Conservation (phyloP, 106 monocot genomes). For the Xerophyta viscosa region DNA sequence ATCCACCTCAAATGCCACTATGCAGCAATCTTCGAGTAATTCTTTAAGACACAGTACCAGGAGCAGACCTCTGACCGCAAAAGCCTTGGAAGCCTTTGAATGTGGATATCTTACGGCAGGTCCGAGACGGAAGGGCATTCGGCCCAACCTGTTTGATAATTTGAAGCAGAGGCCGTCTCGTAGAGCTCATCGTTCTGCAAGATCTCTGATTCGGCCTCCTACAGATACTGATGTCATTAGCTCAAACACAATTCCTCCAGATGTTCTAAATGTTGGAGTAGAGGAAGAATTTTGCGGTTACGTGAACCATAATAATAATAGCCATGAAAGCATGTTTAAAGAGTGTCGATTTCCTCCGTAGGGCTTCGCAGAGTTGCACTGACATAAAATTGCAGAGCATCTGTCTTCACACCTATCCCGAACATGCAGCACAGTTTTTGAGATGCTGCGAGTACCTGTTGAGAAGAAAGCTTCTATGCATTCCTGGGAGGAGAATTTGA, state of each 20-base stretch:
- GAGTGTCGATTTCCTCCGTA: too few species aligned
- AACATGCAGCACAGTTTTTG: too few species aligned
- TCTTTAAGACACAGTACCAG: slow-evolving; percentile 76
- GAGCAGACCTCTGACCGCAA: slow-evolving; percentile 71
- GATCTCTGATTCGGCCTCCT: too few species aligned
- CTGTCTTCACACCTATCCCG: background rate
- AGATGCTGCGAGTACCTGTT: too few species aligned
- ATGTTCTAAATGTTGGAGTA: slow-evolving; percentile 2
- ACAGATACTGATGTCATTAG: too few species aligned
- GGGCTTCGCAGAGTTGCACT: too few species aligned
- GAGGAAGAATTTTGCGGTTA: slow-evolving; percentile 11
- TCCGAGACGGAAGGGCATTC: slow-evolving; percentile 16
- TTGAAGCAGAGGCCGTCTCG: slow-evolving; percentile 23
- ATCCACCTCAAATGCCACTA: background rate
- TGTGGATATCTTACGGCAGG: slow-evolving; percentile 57
- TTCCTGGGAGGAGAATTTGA: too few species aligned
- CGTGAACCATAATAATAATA: slow-evolving; percentile 5
- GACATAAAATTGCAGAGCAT: slow-evolving; percentile 23
- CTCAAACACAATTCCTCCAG: too few species aligned
- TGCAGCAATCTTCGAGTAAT: slow-evolving; percentile 11
- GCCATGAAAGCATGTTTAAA: slow-evolving; percentile 16
- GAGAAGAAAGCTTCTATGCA: too few species aligned
- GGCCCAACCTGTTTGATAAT: background rate
- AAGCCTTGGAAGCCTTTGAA: slow-evolving; percentile 88
- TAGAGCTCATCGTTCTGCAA: slow-evolving; percentile 16